phyloP scores from a whole-genome alignment of 805 yeast species.

The Suhomyces vadensis region DNA sequence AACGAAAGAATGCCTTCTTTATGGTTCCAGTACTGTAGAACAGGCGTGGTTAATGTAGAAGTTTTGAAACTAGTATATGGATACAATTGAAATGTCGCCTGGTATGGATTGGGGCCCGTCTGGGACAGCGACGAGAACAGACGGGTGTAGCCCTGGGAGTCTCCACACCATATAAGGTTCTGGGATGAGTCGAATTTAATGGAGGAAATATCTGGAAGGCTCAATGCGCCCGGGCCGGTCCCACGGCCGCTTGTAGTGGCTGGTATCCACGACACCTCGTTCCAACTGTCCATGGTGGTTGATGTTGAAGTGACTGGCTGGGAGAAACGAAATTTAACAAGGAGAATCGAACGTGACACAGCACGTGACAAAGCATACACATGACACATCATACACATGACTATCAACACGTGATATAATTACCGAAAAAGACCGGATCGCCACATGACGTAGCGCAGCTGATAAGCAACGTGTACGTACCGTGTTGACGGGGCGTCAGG shows the following conservation, averaged over 20 bases:
- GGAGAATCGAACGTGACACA: no score
- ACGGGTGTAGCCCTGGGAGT: conserved; percentile 50
- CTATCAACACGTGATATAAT: no score
- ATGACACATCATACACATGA: no score
- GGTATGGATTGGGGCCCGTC: conserved; percentile 18
- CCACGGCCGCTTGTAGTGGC: conserved; percentile 8
- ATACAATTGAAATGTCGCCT: conserved; percentile 22
- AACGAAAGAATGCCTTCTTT: conserved; percentile 37
- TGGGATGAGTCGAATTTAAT: conserved; percentile 64
- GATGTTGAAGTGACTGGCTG: no score
- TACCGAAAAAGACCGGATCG: no score
- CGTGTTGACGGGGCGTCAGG: no score
- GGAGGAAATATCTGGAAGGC: conserved; percentile 22
- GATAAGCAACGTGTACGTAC: no score
- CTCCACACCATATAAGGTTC: conserved; percentile 87
- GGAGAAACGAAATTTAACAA: not conserved
- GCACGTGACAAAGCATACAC: no score
- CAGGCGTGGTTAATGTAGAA: conserved; percentile 20
- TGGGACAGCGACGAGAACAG: conserved; percentile 27
- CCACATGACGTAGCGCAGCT: no score
- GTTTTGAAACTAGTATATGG: conserved; percentile 41
- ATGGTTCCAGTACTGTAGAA: conserved; percentile 31
- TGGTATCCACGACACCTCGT: conserved; percentile 16
- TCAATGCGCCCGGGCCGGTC: not conserved
- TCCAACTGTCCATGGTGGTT: conserved; percentile 17